These are phyloP conservation scores for Houttuynia cordata DNA, from an alignment of 164 flowering plant genomes.

Conservation along the genomic window DNA sequence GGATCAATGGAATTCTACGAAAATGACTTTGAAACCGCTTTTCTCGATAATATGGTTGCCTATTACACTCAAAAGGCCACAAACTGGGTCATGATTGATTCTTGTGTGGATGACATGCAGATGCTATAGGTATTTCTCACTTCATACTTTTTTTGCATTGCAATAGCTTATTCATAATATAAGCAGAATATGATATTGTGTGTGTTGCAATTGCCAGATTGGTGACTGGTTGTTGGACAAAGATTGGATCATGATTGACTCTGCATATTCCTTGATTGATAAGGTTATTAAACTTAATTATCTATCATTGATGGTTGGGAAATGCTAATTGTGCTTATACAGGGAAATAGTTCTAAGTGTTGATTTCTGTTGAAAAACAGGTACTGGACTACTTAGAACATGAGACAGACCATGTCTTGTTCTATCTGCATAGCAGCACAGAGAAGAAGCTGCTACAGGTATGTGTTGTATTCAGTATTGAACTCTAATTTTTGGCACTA, in stretches of 20 bases:
- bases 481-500: background rate
- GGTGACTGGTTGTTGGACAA: background rate
- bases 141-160: too few relatives aligned
- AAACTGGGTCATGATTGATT: slow-evolving; percentile 71
- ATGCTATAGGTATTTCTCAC: too few relatives aligned
- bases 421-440: slow-evolving; percentile 72
- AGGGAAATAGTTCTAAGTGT: too few relatives aligned
- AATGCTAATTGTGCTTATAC: too few relatives aligned
- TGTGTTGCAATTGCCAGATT: too few relatives aligned
- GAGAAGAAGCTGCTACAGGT: slow-evolving; percentile 77
- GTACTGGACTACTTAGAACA: slow-evolving; percentile 72
- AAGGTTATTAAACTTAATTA: background rate
- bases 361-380: slow-evolving; percentile 18
- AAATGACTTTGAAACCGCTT: slow-evolving; percentile 50
- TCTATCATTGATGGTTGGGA: background rate
- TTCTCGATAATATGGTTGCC: slow-evolving; percentile 62
- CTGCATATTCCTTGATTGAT: background rate
- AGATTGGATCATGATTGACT: background rate
- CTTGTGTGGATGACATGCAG: too few relatives aligned
- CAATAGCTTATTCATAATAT: too few relatives aligned
- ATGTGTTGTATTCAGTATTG: background rate
- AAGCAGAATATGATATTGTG: too few relatives aligned
- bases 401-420: slow-evolving; percentile 78
- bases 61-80: slow-evolving; percentile 79
- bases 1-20: slow-evolving; percentile 58